Conservation (phyloP, 2,329 filamentous ascomycete genomes). For the Cytospora piceicola region DNA sequence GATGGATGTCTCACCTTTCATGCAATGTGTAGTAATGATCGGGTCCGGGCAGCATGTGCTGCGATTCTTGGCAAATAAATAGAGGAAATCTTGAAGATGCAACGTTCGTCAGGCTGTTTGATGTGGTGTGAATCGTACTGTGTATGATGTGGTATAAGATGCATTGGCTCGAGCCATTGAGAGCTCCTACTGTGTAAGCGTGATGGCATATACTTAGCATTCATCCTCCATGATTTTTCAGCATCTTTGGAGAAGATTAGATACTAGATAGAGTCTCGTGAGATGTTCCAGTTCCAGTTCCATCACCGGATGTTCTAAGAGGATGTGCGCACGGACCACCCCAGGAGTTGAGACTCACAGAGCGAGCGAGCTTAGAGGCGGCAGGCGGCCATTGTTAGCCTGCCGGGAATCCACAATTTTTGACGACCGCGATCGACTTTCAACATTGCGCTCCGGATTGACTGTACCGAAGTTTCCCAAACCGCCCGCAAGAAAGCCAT, state of each 20-base stretch:
- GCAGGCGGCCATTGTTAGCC: slow-evolving; percentile 4
- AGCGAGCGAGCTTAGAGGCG: not conserved
- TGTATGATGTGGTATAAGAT: not conserved
- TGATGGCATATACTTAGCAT: not conserved
- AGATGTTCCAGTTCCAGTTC: not conserved
- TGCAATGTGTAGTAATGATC: slow-evolving; percentile 31
- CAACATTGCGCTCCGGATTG: not conserved
- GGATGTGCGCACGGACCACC: slow-evolving; percentile 15
- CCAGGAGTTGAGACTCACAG: not conserved
- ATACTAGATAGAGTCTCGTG: not conserved
- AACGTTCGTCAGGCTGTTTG: not conserved
- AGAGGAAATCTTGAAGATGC: slow-evolving; percentile 18
- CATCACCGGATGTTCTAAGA: not conserved
- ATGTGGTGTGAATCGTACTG: not conserved
- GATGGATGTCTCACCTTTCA: slow-evolving; percentile 23
- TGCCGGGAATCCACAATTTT: slow-evolving; percentile 23
- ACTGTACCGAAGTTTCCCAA: not conserved
- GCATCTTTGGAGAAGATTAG: not conserved
- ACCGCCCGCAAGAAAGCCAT: not conserved
- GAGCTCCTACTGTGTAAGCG: not conserved
- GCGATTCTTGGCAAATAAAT: slow-evolving; percentile 29
- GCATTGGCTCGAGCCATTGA: not conserved
- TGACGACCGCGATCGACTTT: slow-evolving; percentile 6
- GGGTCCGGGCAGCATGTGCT: slow-evolving; percentile 29
- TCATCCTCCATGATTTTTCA: not conserved